Conservation (phyloP, 2,329 filamentous ascomycete species). For the Colletotrichum graminicola region DNA sequence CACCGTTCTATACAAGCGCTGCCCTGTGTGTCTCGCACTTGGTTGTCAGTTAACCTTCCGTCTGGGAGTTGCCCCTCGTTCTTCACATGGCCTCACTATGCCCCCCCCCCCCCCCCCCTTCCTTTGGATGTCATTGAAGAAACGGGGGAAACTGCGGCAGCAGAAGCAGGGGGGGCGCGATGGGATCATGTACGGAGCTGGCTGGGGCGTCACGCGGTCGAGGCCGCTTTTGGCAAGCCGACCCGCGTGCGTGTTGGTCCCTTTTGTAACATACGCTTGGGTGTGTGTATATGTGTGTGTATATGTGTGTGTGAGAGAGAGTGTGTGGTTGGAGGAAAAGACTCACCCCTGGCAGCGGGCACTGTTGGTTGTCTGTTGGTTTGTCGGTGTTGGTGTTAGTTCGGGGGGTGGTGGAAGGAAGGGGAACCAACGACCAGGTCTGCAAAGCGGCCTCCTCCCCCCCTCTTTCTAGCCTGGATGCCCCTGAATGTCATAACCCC, state of each 20-base stretch:
- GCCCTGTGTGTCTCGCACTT: too few relatives aligned
- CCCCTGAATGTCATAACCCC: neutral
- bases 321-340: neutral
- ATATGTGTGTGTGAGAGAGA: too few relatives aligned
- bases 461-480: neutral
- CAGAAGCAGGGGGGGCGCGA: too few relatives aligned
- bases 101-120: neutral
- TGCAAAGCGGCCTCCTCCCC: neutral
- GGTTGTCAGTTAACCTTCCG: too few relatives aligned
- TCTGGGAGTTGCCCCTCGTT: too few relatives aligned
- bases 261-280: neutral
- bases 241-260: neutral
- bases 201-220: neutral
- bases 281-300: too few relatives aligned
- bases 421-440: neutral
- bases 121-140: neutral
- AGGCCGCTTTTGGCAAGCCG: neutral
- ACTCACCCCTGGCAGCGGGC: neutral
- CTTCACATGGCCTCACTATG: too few relatives aligned
- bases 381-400: neutral
- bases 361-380: neutral
- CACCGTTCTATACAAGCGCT: too few relatives aligned
- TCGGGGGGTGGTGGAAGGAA: neutral
- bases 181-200: neutral
- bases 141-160: neutral